A percentile compares a stretch with the other conserved stretches of the same genome.
phyloP scores from a whole-genome alignment of 768 basidiomycete genomes.

The Rhodotorula graminis region DNA sequence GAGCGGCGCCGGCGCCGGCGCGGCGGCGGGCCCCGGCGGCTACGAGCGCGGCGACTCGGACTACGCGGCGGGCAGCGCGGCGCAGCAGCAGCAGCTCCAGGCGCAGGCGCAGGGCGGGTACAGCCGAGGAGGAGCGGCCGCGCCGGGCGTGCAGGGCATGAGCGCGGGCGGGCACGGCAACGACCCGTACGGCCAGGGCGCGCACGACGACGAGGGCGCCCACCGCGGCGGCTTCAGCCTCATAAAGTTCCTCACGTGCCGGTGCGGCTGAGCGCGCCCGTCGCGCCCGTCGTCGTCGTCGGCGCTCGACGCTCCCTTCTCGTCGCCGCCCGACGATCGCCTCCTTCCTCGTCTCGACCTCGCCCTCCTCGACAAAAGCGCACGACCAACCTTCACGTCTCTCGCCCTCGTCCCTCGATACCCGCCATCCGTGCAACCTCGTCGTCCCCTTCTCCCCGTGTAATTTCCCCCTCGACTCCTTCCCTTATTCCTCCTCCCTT shows the following conservation, averaged over 20 bases:
- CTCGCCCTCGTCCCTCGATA: neutral
- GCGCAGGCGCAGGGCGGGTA: conserved; percentile 18
- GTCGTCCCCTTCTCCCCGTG: neutral
- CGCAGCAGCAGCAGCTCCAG: conserved; percentile 13
- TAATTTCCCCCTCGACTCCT: too few species aligned
- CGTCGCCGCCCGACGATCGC: too few species aligned
- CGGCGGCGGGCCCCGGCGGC: neutral
- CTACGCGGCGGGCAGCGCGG: neutral
- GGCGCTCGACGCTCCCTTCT: neutral
- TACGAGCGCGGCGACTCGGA: neutral
- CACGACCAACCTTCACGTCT: neutral
- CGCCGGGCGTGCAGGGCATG: neutral
- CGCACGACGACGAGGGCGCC: conserved; percentile 31
- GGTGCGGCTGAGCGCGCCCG: conserved; percentile 31
- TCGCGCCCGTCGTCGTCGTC: neutral
- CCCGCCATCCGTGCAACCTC: neutral
- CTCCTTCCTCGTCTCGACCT: neutral
- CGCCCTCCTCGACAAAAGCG: neutral
- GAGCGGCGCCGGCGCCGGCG: neutral
- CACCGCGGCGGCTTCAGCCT: conserved; percentile 38
- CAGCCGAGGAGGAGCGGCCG: neutral
- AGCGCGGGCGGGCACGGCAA: neutral
- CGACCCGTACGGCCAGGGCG: conserved; percentile 28
- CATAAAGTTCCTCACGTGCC: conserved; percentile 40
- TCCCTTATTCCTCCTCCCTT: too few species aligned